These are phyloP conservation scores for Fusarium praegraminearum DNA, from an alignment of 2,329 filamentous ascomycete species.

Conservation along the genomic window DNA sequence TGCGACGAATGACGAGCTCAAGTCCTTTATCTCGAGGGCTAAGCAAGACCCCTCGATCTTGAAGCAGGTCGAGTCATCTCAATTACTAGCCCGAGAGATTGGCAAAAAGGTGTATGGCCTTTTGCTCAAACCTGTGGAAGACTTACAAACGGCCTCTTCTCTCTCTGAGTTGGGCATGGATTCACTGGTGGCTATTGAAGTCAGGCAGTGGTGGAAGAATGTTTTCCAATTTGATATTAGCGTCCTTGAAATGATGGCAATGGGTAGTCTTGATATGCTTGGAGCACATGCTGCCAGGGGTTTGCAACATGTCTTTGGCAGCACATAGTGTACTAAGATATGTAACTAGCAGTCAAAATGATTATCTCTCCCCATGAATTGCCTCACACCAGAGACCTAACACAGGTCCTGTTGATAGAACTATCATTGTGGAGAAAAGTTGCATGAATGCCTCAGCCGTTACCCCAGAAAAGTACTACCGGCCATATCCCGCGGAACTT, in stretches of 20 bases:
- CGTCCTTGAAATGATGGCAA: slow-evolving; percentile 16
- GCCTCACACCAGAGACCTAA: no score
- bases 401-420: no score
- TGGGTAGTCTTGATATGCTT: slow-evolving; percentile 12
- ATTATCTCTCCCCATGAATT: background rate
- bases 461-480: background rate
- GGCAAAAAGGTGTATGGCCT: slow-evolving; percentile 15
- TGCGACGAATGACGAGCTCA: background rate
- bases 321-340: no score
- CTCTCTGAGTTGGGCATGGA: slow-evolving; percentile 16
- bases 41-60: slow-evolving; percentile 4
- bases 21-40: background rate
- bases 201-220: slow-evolving; percentile 13
- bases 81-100: slow-evolving; percentile 1
- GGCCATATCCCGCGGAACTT: background rate
- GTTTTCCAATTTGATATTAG: slow-evolving; percentile 15
- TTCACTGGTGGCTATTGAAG: slow-evolving; percentile 10
- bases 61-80: background rate
- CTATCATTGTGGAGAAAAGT: no score
- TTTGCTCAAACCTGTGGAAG: background rate
- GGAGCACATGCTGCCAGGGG: slow-evolving; percentile 3
- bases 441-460: fast-evolving
- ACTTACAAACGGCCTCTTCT: slow-evolving; percentile 5
- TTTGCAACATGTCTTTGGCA: background rate
- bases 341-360: background rate